phyloP scores from a whole-genome alignment of 1,139 yeast species.

The Taiozyma sp. region DNA sequence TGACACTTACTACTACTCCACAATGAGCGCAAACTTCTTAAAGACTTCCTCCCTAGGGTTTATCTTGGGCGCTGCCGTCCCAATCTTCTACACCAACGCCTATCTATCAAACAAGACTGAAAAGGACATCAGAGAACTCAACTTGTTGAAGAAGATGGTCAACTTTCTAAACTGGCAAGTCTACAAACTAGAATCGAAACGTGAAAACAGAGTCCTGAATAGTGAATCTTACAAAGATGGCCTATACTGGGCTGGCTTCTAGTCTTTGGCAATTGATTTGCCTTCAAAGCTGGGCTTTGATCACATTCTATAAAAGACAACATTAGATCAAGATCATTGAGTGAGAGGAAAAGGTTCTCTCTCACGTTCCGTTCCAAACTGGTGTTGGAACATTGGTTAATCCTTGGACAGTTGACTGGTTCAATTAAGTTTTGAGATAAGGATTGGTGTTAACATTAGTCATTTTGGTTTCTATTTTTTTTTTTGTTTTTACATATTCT shows the following conservation, averaged over 20 bases:
- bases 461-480: background rate
- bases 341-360: background rate
- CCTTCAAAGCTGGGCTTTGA: background rate
- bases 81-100: constrained; percentile 18
- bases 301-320: background rate
- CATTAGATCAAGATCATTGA: background rate
- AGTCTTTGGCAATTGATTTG: background rate
- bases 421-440: background rate
- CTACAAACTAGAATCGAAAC: constrained; percentile 14
- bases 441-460: background rate
- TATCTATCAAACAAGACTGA: constrained; percentile 16
- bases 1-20: background rate
- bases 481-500: background rate
- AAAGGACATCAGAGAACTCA: constrained; percentile 16
- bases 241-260: constrained; percentile 25
- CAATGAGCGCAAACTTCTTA: constrained; percentile 2
- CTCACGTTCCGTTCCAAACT: background rate
- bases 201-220: constrained; percentile 3
- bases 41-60: constrained; percentile 21
- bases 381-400: background rate
- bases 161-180: constrained; percentile 22
- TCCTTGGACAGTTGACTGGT: background rate
- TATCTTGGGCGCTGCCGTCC: constrained; percentile 19
- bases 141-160: constrained; percentile 16
- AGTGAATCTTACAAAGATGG: constrained; percentile 20